Conservation (phyloP, 352 stramenopile genomes). For the Pythium volutum region DNA sequence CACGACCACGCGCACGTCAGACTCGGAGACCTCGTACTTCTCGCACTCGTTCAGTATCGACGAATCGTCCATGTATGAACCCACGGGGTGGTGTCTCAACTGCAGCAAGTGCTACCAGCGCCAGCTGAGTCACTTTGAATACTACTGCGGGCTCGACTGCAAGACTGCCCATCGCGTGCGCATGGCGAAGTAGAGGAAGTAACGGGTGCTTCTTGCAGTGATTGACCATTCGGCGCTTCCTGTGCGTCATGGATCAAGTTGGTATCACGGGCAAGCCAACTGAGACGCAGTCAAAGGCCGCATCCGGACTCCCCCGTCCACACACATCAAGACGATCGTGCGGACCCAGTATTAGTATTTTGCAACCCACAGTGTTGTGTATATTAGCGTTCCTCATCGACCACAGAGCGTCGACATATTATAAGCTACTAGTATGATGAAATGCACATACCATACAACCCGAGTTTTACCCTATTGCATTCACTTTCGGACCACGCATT, state of each 20-base stretch:
- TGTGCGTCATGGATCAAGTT: background rate
- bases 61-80: constrained; percentile 33
- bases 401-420: background rate
- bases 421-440: background rate
- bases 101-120: constrained; percentile 77
- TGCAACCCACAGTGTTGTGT: background rate
- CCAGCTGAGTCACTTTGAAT: constrained; percentile 59
- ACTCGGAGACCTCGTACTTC: constrained; percentile 21
- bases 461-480: too few species aligned
- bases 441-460: background rate
- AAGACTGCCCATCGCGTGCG: constrained; percentile 59
- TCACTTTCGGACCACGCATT: too few species aligned
- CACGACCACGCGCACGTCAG: constrained; percentile 22
- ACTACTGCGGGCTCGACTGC: constrained; percentile 70
- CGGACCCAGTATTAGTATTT: background rate
- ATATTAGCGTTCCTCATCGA: constrained; percentile 6
- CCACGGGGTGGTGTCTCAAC: constrained; percentile 73
- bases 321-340: background rate
- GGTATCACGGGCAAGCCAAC: background rate
- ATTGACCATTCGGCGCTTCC: background rate
- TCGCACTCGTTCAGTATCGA: constrained; percentile 23
- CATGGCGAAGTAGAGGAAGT: constrained; percentile 19
- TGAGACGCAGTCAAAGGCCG: background rate
- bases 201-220: too few species aligned
- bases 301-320: background rate